Evolutionary conservation across 2,329 filamentous ascomycete genomes (phyloP).

Genomic region (Colletotrichum sidae): DNA sequence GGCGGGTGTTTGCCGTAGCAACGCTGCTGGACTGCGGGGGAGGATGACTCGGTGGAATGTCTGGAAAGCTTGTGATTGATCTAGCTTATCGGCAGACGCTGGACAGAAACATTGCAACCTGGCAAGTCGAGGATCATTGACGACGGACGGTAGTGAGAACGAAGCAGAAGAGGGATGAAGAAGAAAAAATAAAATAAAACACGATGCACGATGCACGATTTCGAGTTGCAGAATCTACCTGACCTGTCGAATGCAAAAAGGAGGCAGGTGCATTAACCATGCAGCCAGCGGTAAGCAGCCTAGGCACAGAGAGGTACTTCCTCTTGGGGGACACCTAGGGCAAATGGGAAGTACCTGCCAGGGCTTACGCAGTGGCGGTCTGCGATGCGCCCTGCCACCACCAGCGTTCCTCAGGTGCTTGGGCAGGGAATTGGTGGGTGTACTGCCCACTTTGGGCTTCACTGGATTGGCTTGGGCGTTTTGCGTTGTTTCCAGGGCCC

Average conservation of each 20-base stretch:
- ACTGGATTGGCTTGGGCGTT: too few relatives aligned
- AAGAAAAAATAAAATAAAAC: constrained; percentile 3
- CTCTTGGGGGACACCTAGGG: too few relatives aligned
- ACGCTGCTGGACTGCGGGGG: constrained; percentile 9
- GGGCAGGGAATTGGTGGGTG: too few relatives aligned
- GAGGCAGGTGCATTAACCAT: not conserved
- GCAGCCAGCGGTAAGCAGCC: not conserved
- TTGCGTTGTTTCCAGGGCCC: not conserved
- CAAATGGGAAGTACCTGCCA: not conserved
- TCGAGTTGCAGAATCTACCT: constrained; percentile 29
- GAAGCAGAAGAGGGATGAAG: not conserved
- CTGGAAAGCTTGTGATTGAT: not conserved
- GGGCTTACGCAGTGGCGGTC: not conserved
- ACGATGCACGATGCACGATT: constrained; percentile 11
- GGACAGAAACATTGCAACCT: too few relatives aligned
- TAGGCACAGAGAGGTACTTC: too few relatives aligned
- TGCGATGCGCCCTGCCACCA: too few relatives aligned
- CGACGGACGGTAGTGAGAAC: not conserved
- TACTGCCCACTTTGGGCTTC: too few relatives aligned
- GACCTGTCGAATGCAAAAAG: not conserved
- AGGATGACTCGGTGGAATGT: constrained; percentile 1
- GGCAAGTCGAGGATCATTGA: too few relatives aligned
- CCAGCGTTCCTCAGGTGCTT: too few relatives aligned
- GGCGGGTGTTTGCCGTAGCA: constrained; percentile 5
- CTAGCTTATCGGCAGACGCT: not conserved